Evolutionary conservation across 352 stramenopile genomes (phyloP), one percentile per base, ranked within the genome.

Genomic region (Phytopythium helicoides): DNA sequence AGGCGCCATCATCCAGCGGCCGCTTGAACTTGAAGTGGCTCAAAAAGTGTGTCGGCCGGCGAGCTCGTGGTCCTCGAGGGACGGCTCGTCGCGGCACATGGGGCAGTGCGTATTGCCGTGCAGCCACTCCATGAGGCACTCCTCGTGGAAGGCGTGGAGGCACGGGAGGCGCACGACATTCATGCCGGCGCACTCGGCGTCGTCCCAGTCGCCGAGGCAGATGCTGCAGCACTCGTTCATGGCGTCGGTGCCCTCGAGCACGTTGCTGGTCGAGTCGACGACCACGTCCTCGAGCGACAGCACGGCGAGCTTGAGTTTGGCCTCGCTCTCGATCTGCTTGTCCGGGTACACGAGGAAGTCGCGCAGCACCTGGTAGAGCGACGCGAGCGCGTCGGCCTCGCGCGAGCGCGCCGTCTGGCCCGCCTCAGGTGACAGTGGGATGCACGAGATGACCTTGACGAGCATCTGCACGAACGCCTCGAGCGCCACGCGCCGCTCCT

Each of bases 121-220:
- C 47, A 94, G 64, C 85, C 85, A 94, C 54, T 91, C 82, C 55
- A 94, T 86, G 47, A 94, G 64, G 47, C 85, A 94, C 22, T 92
- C 81, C 50, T 94, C 85, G 67, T 94, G 85, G 66, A 92, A 94
- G 18, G 74, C 81, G 64, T 94, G 85, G 40, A 86, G 50, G 51
- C 85, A 94, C 37, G 85, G 85, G 39, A 94, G 58, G 62, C 90
- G 88, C 22, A 94, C 85, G 40, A 91, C 81, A 52, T 89, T 89
- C 74, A 92, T 88, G 47, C 66, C 76, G 44, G 51, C 66, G 62
- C 81, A 94, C 56, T 91, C 82, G 48, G 91, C 78, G 63, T 90
- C 76, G 53, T 88, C 65, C 85, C 85, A 94, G 33, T 92, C 79
- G 41, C 73, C 71, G 1, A 94, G 71, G 48, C 84, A 94, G 50